Percentiles rank a stretch among this genome's conserved stretches.
Evolutionary conservation across 2,329 filamentous ascomycete genomes (phyloP).

Genomic region (Neobulgaria alba): DNA sequence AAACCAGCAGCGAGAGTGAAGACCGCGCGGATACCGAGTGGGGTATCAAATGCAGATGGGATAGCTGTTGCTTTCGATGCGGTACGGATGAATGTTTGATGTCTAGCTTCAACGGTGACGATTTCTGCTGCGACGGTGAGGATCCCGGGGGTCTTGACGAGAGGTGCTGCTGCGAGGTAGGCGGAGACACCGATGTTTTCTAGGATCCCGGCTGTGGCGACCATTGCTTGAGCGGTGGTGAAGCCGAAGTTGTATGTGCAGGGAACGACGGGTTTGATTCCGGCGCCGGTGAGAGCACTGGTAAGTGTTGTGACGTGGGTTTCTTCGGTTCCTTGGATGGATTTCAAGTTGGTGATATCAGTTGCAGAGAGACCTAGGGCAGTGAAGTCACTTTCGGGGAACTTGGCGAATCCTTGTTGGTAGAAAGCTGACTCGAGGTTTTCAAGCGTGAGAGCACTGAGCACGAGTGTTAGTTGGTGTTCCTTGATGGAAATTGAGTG

Average conservation of each 20-base stretch:
- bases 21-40: constrained; percentile 58
- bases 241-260: constrained; percentile 68
- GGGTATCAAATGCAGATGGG: constrained; percentile 61
- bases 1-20: constrained; percentile 68
- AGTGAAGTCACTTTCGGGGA: constrained; percentile 55
- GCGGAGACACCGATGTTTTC: constrained; percentile 69
- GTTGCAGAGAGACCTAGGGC: constrained; percentile 48
- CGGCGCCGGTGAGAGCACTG: constrained; percentile 50
- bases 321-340: constrained; percentile 54
- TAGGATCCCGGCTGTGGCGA: constrained; percentile 59
- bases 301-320: constrained; percentile 53
- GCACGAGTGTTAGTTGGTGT: constrained; percentile 5
- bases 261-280: constrained; percentile 55
- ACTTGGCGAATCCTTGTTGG: constrained; percentile 59
- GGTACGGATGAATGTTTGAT: constrained; percentile 63
- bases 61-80: constrained; percentile 50
- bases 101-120: constrained; percentile 63
- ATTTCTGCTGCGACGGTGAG: constrained; percentile 62
- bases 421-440: constrained; percentile 69
- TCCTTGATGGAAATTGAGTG: not conserved
- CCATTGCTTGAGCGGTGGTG: constrained; percentile 56
- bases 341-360: constrained; percentile 51
- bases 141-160: constrained; percentile 50
- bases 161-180: constrained; percentile 60
- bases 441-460: constrained; percentile 62